Percentiles rank a stretch among this genome's conserved stretches.
Conservation (phyloP, 345 rosid genomes). For the Ceriops tagal region DNA sequence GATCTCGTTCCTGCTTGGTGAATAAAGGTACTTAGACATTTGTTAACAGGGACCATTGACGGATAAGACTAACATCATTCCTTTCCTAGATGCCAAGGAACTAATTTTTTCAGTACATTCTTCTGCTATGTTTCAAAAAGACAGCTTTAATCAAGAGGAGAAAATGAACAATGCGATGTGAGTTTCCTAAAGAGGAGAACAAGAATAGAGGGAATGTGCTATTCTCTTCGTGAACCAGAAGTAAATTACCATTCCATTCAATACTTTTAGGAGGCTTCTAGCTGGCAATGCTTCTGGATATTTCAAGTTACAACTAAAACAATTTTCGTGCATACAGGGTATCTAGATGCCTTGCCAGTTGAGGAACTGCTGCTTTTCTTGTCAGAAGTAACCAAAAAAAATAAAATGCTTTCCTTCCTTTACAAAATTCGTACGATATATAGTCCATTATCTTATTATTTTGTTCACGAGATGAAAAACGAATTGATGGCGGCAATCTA, state of each 20-base stretch:
- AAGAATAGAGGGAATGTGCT: no score
- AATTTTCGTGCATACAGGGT: neutral
- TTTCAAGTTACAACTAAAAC: neutral
- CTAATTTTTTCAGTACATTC: no score
- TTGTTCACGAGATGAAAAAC: no score
- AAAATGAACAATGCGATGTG: neutral
- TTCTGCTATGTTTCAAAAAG: conserved; percentile 7
- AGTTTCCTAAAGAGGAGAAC: no score
- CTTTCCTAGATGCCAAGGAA: conserved; percentile 10
- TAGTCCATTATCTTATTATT: neutral
- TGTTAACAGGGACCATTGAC: conserved; percentile 3
- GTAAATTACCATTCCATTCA: neutral
- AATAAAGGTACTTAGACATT: no score
- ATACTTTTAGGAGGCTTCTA: neutral
- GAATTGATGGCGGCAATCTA: neutral
- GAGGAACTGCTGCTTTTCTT: conserved; percentile 18
- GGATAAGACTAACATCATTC: conserved; percentile 5
- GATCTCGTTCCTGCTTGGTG: no score
- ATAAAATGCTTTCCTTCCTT: conserved; percentile 44
- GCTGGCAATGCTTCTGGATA: neutral
- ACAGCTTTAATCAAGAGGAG: conserved; percentile 3
- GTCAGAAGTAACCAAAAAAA: conserved; percentile 20
- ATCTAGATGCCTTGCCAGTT: conserved; percentile 22
- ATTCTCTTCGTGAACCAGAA: neutral
- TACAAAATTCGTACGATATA: conserved; percentile 1